These are phyloP conservation scores for Fraxinus platypoda DNA, from an alignment of 305 asterid genomes.

Conservation along the genomic window DNA sequence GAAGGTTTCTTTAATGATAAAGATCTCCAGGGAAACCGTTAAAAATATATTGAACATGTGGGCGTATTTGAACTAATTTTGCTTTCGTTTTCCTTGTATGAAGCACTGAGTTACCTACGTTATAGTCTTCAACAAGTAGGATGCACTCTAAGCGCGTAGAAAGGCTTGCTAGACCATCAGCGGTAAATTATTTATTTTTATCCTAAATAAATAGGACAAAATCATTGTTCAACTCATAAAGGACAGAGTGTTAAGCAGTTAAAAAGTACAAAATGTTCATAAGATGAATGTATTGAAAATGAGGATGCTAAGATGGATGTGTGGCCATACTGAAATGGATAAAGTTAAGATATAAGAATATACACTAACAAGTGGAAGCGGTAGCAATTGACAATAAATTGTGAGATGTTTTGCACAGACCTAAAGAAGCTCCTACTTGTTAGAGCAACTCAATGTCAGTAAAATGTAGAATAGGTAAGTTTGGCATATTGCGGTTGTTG, in stretches of 20 bases:
- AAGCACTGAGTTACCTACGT: too few relatives aligned
- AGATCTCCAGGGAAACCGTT: too few relatives aligned
- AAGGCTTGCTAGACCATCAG: too few relatives aligned
- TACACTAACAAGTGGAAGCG: not conserved
- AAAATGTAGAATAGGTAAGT: not conserved
- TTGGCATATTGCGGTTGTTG: not conserved
- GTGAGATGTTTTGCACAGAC: not conserved
- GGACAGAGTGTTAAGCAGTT: not conserved
- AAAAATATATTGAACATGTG: too few relatives aligned
- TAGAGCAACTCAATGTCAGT: not conserved
- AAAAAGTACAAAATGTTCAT: not conserved
- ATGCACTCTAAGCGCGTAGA: too few relatives aligned
- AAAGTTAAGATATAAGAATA: not conserved
- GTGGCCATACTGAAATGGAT: not conserved
- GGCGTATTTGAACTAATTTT: too few relatives aligned
- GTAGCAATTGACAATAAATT: not conserved
- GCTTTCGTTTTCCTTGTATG: too few relatives aligned
- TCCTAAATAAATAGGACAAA: not conserved
- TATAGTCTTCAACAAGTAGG: too few relatives aligned
- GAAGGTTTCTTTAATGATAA: too few relatives aligned
- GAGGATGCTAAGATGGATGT: not conserved
- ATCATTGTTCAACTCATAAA: not conserved
- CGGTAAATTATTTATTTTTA: too few relatives aligned
- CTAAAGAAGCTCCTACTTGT: not conserved
- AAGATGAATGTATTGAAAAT: not conserved